Evolutionary conservation across 805 yeast genomes (phyloP).

Genomic region (Komagataella ulmi): DNA sequence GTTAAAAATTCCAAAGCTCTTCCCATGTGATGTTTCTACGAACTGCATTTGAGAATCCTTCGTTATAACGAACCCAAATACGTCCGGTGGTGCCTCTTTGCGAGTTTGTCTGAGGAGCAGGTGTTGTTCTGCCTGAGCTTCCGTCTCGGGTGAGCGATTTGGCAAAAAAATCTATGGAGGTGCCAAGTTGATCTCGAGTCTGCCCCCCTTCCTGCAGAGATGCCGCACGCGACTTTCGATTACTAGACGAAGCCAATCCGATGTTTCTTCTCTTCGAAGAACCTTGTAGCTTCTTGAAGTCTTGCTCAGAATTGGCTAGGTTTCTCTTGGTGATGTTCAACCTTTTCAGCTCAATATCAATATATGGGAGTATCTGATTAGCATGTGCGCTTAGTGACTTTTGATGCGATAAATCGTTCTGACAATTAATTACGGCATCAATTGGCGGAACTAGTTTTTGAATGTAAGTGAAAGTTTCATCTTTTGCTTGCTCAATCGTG

Average conservation of each 20-base stretch:
- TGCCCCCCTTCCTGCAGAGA: not conserved
- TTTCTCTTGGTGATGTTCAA: not conserved
- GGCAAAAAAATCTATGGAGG: not conserved
- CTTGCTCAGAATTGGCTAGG: not conserved
- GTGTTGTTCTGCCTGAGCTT: not conserved
- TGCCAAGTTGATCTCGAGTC: not conserved
- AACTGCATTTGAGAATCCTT: conserved; percentile 89
- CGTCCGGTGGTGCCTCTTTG: conserved; percentile 30
- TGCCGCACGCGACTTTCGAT: not conserved
- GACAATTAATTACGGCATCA: not conserved
- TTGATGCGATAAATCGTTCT: not conserved
- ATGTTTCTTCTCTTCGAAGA: not conserved
- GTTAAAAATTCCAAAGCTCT: conserved; percentile 25
- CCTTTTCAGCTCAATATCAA: conserved; percentile 17
- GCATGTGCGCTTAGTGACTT: not conserved
- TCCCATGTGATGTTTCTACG: conserved; percentile 72
- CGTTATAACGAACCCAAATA: conserved; percentile 84
- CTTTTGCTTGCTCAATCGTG: conserved; percentile 10
- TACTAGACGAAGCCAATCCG: not conserved
- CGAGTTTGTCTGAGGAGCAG: conserved; percentile 6
- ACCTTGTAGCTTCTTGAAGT: not conserved
- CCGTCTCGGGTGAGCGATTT: not conserved
- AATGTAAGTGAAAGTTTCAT: not conserved
- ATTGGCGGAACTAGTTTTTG: not conserved
- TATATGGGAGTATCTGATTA: conserved; percentile 21